These are phyloP conservation scores for Colletotrichum orbiculare DNA, from an alignment of 2,329 filamentous ascomycete species.

Conservation along the genomic window DNA sequence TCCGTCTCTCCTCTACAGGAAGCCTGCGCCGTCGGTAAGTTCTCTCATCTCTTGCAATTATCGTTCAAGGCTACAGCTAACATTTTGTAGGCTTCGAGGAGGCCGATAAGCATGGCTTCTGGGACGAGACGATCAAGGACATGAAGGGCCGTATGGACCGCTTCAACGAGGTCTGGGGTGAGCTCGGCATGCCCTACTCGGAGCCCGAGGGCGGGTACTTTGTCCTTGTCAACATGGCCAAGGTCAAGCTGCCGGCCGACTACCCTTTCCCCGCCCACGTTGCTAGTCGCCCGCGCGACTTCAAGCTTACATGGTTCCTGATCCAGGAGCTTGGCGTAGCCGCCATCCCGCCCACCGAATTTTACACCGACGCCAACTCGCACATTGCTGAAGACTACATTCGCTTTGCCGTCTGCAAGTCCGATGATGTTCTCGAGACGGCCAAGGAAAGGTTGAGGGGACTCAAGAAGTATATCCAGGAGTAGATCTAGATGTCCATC, in stretches of 20 bases:
- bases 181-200: slow-evolving; percentile 83
- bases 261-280: slow-evolving; percentile 94
- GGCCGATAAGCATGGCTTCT: slow-evolving; percentile 87
- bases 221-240: slow-evolving; percentile 91
- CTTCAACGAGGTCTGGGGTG: slow-evolving; percentile 85
- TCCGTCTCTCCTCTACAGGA: slow-evolving; percentile 95
- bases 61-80: neutral
- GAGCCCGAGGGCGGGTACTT: slow-evolving; percentile 98
- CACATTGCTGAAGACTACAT: slow-evolving; percentile 93
- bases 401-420: slow-evolving; percentile 95
- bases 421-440: slow-evolving; percentile 83
- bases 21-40: slow-evolving; percentile 81
- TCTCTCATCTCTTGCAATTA: neutral
- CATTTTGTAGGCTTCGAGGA: slow-evolving; percentile 76
- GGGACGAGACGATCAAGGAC: slow-evolving; percentile 82
- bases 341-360: slow-evolving; percentile 95
- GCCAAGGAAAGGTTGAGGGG: slow-evolving; percentile 81
- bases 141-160: slow-evolving; percentile 91
- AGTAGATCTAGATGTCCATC: slow-evolving; percentile 7
- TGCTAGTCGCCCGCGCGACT: slow-evolving; percentile 86
- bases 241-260: slow-evolving; percentile 83
- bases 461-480: slow-evolving; percentile 75
- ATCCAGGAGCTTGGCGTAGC: slow-evolving; percentile 97
- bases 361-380: slow-evolving; percentile 88
- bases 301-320: slow-evolving; percentile 95